These are phyloP conservation scores for Hansenula lynferdii DNA, from an alignment of 1,139 yeast genomes.

Conservation along the genomic window DNA sequence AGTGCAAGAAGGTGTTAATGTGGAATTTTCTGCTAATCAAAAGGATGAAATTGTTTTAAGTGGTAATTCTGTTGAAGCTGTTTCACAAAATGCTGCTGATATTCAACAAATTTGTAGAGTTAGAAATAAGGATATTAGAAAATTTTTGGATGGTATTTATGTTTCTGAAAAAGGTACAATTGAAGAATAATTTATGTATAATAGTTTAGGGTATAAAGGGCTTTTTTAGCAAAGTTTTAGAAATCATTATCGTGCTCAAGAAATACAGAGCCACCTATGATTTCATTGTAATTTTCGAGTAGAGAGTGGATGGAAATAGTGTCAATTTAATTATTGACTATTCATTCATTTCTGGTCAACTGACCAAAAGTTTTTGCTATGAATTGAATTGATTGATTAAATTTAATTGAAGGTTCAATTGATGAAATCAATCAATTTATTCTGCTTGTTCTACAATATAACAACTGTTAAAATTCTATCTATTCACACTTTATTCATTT, in stretches of 20 bases:
- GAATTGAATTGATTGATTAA: not conserved
- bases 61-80: slow-evolving; percentile 98
- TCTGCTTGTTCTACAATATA: no score
- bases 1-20: slow-evolving; percentile 84
- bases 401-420: not conserved
- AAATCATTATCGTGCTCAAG: not conserved
- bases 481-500: slow-evolving; percentile 62
- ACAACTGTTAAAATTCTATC: not conserved
- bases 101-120: slow-evolving; percentile 98
- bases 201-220: no score
- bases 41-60: slow-evolving; percentile 92
- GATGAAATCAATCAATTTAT: not conserved
- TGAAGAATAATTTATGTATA: slow-evolving; percentile 38
- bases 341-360: no score
- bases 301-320: no score
- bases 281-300: not conserved
- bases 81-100: slow-evolving; percentile 98
- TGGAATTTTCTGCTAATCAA: slow-evolving; percentile 75
- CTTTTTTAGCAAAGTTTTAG: not conserved
- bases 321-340: no score
- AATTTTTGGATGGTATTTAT: slow-evolving; percentile 99
- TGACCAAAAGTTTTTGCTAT: not conserved
- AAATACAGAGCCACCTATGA: not conserved
- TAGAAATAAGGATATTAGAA: slow-evolving; percentile 99
- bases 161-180: slow-evolving; percentile 95